Conservation (phyloP, 2,329 filamentous ascomycete genomes). For the Aspergillus sp. region DNA sequence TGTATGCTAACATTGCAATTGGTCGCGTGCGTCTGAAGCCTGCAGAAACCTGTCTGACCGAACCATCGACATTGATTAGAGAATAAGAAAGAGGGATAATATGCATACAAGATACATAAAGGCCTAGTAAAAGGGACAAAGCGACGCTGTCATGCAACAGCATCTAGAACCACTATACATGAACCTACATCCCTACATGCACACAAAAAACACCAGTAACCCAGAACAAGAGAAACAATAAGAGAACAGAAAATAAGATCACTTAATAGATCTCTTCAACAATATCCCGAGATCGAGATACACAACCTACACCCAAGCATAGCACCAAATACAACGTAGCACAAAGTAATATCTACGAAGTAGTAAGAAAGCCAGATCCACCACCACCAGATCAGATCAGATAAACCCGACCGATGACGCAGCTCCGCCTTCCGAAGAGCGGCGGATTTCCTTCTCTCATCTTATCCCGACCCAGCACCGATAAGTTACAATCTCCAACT, state of each 20-base stretch:
- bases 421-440: slow-evolving; percentile 20
- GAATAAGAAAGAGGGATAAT: not conserved
- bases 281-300: too few relatives aligned
- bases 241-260: too few relatives aligned
- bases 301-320: not conserved
- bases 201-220: not conserved
- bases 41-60: too few relatives aligned
- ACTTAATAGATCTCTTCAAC: too few relatives aligned
- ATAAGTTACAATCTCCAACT: not conserved
- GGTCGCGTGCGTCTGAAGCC: too few relatives aligned
- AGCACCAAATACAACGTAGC: not conserved
- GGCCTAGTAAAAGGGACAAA: not conserved
- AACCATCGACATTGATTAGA: too few relatives aligned
- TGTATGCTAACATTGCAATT: too few relatives aligned
- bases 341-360: not conserved
- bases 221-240: too few relatives aligned
- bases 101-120: not conserved
- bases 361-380: not conserved
- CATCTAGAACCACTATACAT: not conserved
- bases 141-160: not conserved
- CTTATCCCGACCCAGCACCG: not conserved
- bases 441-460: slow-evolving; percentile 15
- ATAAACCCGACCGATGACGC: slow-evolving; percentile 24
- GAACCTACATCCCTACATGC: not conserved
- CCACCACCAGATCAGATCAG: slow-evolving; percentile 9